Evolutionary conservation across 2,329 filamentous ascomycete genomes (phyloP).

Genomic region (Stagonosporopsis chrysanthemi): DNA sequence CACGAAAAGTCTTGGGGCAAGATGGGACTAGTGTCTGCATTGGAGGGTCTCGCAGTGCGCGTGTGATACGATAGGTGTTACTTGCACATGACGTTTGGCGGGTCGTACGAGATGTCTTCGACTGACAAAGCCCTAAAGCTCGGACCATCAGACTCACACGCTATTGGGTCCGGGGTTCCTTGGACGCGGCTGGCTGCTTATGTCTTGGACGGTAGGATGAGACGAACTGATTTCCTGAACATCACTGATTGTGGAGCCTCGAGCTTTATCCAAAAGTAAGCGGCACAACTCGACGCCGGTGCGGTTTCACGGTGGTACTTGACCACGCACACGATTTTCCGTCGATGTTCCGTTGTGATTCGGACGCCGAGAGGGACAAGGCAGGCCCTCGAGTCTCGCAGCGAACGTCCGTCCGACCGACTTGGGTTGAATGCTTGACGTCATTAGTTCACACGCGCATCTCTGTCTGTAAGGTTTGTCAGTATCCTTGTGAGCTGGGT

Average conservation of each 20-base stretch:
- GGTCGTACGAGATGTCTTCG: slow-evolving; percentile 1
- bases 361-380: slow-evolving; percentile 1
- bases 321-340: background rate
- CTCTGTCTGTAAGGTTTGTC: background rate
- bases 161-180: slow-evolving; percentile 12
- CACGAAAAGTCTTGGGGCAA: background rate
- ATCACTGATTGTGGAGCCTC: background rate
- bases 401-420: background rate
- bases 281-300: background rate
- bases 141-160: slow-evolving; percentile 4
- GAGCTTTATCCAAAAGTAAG: background rate
- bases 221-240: slow-evolving; percentile 5
- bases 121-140: slow-evolving; percentile 1
- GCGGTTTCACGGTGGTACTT: slow-evolving; percentile 8
- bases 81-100: slow-evolving; percentile 8
- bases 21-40: background rate
- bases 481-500: background rate
- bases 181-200: slow-evolving; percentile 14
- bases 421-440: background rate
- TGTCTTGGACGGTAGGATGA: slow-evolving; percentile 12
- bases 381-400: background rate
- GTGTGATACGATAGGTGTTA: slow-evolving; percentile 1
- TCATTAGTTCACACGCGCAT: background rate
- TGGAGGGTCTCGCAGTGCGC: background rate
- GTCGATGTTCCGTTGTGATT: background rate